phyloP scores from a whole-genome alignment of 192 early-diverging fungal species.

The Linnemannia schmuckeri region DNA sequence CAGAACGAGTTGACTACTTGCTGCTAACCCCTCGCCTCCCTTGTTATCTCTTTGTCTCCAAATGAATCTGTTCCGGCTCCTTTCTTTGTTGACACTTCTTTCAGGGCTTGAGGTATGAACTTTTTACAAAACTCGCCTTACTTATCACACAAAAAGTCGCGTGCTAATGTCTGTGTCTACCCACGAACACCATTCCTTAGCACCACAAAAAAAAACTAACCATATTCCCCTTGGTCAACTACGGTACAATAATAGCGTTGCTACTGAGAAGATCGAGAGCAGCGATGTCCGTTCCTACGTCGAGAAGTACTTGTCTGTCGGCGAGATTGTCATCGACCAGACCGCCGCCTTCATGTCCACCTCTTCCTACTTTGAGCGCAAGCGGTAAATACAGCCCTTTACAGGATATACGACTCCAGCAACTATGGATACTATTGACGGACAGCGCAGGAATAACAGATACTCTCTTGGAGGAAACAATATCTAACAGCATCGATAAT shows the following conservation, averaged over 20 bases:
- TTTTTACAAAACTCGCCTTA: not conserved
- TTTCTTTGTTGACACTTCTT: not conserved
- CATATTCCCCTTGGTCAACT: no score
- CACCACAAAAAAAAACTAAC: not conserved
- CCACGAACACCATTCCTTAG: not conserved
- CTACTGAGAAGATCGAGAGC: constrained; percentile 64
- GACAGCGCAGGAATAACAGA: not conserved
- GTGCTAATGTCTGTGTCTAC: not conserved
- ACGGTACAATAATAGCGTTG: constrained; percentile 40
- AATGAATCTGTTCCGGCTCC: not conserved
- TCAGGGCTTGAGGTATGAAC: constrained; percentile 39
- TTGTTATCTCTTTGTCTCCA: not conserved
- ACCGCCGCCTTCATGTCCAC: constrained; percentile 57
- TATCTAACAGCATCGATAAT: no score
- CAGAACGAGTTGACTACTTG: not conserved
- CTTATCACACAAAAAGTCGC: not conserved
- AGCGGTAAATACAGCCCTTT: constrained; percentile 31
- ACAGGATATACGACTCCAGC: no score
- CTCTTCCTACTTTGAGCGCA: constrained; percentile 69
- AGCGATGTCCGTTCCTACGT: constrained; percentile 62
- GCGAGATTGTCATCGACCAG: constrained; percentile 68
- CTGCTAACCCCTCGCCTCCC: not conserved
- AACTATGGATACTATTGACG: not conserved
- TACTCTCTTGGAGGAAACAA: no score
- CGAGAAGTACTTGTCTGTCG: constrained; percentile 66